phyloP scores from a whole-genome alignment of 1,284 basidiomycete species.

The Cutaneotrichosporon mucoides region DNA sequence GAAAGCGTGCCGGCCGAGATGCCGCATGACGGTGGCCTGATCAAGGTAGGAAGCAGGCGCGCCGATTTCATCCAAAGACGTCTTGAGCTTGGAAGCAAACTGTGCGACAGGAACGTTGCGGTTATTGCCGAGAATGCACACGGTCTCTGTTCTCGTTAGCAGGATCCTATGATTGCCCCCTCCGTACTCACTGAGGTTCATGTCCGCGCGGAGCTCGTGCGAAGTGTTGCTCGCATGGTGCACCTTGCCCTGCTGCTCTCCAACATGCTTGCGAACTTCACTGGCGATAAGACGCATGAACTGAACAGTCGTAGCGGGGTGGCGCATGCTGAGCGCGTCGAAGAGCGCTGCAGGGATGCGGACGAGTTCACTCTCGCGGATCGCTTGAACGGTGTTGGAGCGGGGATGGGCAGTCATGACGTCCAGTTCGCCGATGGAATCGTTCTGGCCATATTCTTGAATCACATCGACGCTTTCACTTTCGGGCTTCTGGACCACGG shows the following conservation, averaged over 20 bases:
- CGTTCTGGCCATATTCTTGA: conserved; percentile 89
- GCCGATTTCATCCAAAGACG: conserved; percentile 79
- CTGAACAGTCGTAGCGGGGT: conserved; percentile 93
- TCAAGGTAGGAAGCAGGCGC: conserved; percentile 84
- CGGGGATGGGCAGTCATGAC: conserved; percentile 90
- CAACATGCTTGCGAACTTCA: conserved; percentile 78
- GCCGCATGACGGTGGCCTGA: conserved; percentile 82
- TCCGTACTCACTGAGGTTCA: conserved; percentile 78
- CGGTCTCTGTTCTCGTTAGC: conserved; percentile 31
- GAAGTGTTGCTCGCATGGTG: conserved; percentile 11
- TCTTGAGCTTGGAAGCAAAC: conserved; percentile 82
- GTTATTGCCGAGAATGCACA: conserved; percentile 54
- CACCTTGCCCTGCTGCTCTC: conserved; percentile 47
- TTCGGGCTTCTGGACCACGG: conserved; percentile 61
- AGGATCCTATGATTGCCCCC: not conserved
- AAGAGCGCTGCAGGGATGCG: conserved; percentile 96
- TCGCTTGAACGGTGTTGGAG: conserved; percentile 89
- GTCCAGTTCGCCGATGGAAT: conserved; percentile 74
- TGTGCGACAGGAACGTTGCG: conserved; percentile 78
- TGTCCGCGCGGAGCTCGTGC: conserved; percentile 67
- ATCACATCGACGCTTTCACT: conserved; percentile 67
- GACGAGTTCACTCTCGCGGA: conserved; percentile 96
- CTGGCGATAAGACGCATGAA: conserved; percentile 91
- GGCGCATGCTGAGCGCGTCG: conserved; percentile 88
- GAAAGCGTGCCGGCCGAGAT: conserved; percentile 88